A percentile compares a stretch with the other conserved stretches of the same genome.
Evolutionary conservation across 2,329 filamentous ascomycete species (phyloP).

Genomic region (Aspergillus intermedius): DNA sequence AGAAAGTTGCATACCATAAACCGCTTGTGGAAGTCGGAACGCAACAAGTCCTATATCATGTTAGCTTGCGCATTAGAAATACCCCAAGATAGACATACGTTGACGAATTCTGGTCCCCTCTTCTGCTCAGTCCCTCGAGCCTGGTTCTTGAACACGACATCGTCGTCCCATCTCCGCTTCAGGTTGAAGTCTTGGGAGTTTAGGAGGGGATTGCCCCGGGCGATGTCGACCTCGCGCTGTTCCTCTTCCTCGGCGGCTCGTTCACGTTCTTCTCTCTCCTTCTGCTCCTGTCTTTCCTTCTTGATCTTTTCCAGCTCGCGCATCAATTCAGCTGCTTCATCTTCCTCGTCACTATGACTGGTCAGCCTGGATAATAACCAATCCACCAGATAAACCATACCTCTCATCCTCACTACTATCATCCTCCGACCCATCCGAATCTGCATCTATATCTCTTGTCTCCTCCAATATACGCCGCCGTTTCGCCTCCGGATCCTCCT

Average conservation of each 20-base stretch:
- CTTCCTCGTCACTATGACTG: slow-evolving; percentile 59
- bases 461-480: slow-evolving; percentile 81
- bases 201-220: slow-evolving; percentile 82
- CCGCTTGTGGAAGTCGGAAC: slow-evolving; percentile 94
- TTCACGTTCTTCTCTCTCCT: slow-evolving; percentile 76
- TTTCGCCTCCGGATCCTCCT: slow-evolving; percentile 73
- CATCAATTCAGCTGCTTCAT: slow-evolving; percentile 82
- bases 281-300: slow-evolving; percentile 72
- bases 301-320: slow-evolving; percentile 93
- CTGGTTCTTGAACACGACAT: slow-evolving; percentile 99
- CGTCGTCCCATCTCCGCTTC: slow-evolving; percentile 87
- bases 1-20: slow-evolving; percentile 63
- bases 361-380: slow-evolving; percentile 17
- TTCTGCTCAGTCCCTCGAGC: slow-evolving; percentile 89
- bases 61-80: slow-evolving; percentile 5
- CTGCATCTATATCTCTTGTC: slow-evolving; percentile 79
- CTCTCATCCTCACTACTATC: slow-evolving; percentile 58
- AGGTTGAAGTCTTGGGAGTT: slow-evolving; percentile 85
- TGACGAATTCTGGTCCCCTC: slow-evolving; percentile 93
- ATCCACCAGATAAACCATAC: slow-evolving; percentile 20
- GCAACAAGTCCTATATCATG: slow-evolving; percentile 62
- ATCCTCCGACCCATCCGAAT: slow-evolving; percentile 58
- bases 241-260: slow-evolving; percentile 75
- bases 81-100: slow-evolving; percentile 53
- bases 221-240: slow-evolving; percentile 78